Conservation (phyloP, 345 rosid species). For the Corchorus capsularis region DNA sequence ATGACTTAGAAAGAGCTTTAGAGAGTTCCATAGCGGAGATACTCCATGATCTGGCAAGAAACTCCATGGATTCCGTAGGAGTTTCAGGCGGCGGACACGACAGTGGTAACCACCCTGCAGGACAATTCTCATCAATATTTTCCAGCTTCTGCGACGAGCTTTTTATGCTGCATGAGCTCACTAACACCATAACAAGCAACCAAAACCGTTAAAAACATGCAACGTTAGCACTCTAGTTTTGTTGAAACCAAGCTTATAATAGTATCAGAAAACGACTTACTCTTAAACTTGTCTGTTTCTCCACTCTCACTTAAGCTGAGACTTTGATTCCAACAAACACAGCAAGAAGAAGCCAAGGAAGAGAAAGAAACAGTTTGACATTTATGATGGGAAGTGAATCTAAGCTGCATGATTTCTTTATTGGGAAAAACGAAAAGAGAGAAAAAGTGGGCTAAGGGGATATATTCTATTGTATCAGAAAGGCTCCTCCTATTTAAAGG, state of each 20-base stretch:
- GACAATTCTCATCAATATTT: slow-evolving; percentile 74
- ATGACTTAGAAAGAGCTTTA: slow-evolving; percentile 55
- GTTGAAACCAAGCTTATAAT: background rate
- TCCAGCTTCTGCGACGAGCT: slow-evolving; percentile 52
- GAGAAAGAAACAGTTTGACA: slow-evolving; percentile 33
- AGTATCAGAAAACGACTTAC: slow-evolving; percentile 19
- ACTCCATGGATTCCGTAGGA: slow-evolving; percentile 93
- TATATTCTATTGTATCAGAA: slow-evolving; percentile 12
- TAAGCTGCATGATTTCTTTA: slow-evolving; percentile 19
- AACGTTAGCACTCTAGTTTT: background rate
- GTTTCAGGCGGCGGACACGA: slow-evolving; percentile 70
- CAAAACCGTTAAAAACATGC: background rate
- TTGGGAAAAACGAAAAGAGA: slow-evolving; percentile 11
- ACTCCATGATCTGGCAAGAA: slow-evolving; percentile 96
- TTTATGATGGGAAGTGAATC: slow-evolving; percentile 24
- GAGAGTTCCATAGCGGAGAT: slow-evolving; percentile 87
- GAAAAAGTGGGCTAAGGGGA: background rate
- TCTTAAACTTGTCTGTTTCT: slow-evolving; percentile 10
- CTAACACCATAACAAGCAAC: slow-evolving; percentile 27
- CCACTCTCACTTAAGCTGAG: slow-evolving; percentile 17
- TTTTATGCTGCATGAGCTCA: slow-evolving; percentile 45
- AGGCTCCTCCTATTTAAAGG: slow-evolving; percentile 24
- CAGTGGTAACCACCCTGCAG: slow-evolving; percentile 41
- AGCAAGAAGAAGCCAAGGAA: slow-evolving; percentile 23
- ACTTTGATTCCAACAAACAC: slow-evolving; percentile 23